phyloP scores from a whole-genome alignment of 106 monocot species.

The Cymbidium sinense region DNA sequence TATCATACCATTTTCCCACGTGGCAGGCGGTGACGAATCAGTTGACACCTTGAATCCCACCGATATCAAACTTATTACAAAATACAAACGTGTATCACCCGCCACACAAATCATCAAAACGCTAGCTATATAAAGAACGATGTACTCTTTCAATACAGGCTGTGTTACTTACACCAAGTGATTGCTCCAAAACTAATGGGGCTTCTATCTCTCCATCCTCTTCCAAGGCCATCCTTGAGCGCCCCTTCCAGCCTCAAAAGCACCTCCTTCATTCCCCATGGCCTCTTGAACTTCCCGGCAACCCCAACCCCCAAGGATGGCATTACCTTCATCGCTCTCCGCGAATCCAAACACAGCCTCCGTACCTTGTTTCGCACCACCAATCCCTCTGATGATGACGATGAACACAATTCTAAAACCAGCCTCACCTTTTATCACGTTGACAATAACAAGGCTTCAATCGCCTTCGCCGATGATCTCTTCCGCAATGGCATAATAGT shows the following conservation, averaged over 20 bases:
- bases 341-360: background rate
- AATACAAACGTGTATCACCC: too few relatives aligned
- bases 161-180: too few relatives aligned
- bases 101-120: too few relatives aligned
- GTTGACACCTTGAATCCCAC: too few relatives aligned
- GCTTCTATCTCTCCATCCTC: background rate
- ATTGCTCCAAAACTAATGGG: background rate
- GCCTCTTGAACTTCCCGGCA: background rate
- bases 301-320: background rate
- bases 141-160: too few relatives aligned
- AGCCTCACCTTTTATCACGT: background rate
- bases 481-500: background rate
- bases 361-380: background rate
- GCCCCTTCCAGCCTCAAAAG: background rate
- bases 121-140: too few relatives aligned
- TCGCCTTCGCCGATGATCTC: constrained; percentile 8
- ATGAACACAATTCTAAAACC: background rate
- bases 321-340: background rate
- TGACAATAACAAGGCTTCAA: background rate
- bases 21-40: too few relatives aligned
- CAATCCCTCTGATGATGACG: background rate
- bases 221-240: background rate
- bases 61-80: too few relatives aligned
- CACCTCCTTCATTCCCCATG: background rate
- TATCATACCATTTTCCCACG: too few relatives aligned